These are phyloP conservation scores for Bidens hawaiensis DNA, from an alignment of 140 eudicot species.

Conservation along the genomic window DNA sequence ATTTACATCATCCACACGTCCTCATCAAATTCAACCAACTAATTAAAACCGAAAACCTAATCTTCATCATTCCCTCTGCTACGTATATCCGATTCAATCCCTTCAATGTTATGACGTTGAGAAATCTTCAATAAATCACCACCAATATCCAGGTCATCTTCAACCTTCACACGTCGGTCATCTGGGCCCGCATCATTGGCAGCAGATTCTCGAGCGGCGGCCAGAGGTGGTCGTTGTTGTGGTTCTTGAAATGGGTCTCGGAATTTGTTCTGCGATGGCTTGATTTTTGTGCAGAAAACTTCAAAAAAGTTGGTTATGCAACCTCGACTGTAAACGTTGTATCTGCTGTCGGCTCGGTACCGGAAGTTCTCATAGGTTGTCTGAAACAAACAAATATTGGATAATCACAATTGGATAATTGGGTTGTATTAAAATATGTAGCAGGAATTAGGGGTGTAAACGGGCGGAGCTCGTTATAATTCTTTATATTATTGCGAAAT, in stretches of 20 bases:
- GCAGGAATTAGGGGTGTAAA: too few relatives aligned
- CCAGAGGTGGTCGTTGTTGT: conserved; percentile 11
- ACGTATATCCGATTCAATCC: conserved; percentile 29
- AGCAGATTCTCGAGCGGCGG: conserved; percentile 12
- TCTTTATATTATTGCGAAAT: too few relatives aligned
- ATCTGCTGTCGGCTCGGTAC: conserved; percentile 40
- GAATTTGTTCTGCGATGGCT: conserved; percentile 47
- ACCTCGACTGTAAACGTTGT: conserved; percentile 40
- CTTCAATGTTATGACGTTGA: conserved; percentile 43
- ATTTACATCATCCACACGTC: conserved; percentile 40
- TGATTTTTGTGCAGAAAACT: conserved; percentile 41
- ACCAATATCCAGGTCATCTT: conserved; percentile 37
- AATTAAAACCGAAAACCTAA: conserved; percentile 5
- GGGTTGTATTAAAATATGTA: not conserved
- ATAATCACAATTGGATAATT: not conserved
- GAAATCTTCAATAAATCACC: conserved; percentile 37
- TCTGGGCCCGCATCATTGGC: conserved; percentile 20
- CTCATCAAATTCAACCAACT: conserved; percentile 10
- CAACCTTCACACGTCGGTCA: conserved; percentile 33
- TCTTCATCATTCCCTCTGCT: conserved; percentile 38
- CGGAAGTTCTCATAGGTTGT: conserved; percentile 57
- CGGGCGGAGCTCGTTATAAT: too few relatives aligned
- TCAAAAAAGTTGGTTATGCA: conserved; percentile 38
- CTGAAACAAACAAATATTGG: conserved; percentile 19
- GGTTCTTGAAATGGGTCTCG: conserved; percentile 32